Base-by-base conservation (phyloP, 768 basidiomycete species). In the Mrakia gelida region DNA sequence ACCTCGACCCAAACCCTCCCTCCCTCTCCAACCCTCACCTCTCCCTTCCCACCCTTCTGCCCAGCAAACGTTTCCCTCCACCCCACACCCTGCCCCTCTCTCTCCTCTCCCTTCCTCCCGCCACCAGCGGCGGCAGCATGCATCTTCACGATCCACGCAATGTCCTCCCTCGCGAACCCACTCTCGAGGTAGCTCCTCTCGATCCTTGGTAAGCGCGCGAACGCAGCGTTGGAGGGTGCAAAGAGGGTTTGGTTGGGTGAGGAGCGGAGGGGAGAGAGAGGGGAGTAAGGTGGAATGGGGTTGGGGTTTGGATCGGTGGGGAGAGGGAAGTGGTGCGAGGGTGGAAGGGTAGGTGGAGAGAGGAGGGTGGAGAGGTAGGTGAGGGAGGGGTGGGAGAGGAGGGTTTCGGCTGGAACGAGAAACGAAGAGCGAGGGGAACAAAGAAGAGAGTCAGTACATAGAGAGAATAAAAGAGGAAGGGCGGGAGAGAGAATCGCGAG, bases 181-280 rank as follows among this genome's bases (percentile, higher is more conserved):
- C 92, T 94, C 85, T 95, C 92, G 18, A 99, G 87, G 84, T 97
- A 99, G 5, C 92, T 83, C 65, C 91, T 89, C 83, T 98, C 95
- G 72, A 93, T 88, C 13, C 86, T 87, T 79, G 92, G 88, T 52
- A 99, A 86, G 15, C 84, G 85, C n/a, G 90, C 85, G 91, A 94
- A 98, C 18, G 96, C 97, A 52, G 88, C 85, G 83, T 97, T 88
- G 34, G 91, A 87, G 0, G 97, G 96, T 10, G 96, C 88, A 83
- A 99, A 99, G 41, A 98, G 81, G 0, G 97, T 97, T 65, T 96
- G 85, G 81, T 91, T 89, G 7, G 92, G 85, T 0, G 91, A 90
- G 0, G 79, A n/a, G 49, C 70, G 56, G 65, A 73, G 6, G 90
- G 71, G 38, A 23, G 54, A 23, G 65, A 79, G 52, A 52, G 43